Evolutionary conservation across 140 eudicot genomes (phyloP).

Genomic region (Cichorium intybus): DNA sequence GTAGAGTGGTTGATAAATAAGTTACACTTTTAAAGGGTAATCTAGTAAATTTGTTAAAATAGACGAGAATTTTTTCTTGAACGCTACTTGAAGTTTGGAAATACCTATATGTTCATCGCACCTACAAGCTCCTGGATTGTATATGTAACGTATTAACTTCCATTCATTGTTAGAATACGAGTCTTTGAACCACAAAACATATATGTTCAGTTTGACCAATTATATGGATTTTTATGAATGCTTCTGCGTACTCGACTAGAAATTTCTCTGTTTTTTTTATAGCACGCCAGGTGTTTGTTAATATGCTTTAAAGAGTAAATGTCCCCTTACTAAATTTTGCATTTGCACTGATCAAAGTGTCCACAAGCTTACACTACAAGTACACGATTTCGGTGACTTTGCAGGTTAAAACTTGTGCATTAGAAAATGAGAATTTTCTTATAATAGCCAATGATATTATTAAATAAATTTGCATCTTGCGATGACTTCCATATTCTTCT

Average conservation of each 20-base stretch:
- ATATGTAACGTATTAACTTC: too few species aligned
- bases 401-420: too few species aligned
- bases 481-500: constrained; percentile 25
- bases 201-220: not conserved
- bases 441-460: constrained; percentile 2
- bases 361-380: too few species aligned
- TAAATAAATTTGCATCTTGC: constrained; percentile 33
- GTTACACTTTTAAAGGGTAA: too few species aligned
- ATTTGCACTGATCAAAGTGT: not conserved
- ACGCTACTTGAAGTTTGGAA: too few species aligned
- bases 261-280: not conserved
- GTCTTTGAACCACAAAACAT: too few species aligned
- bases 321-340: not conserved
- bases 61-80: too few species aligned
- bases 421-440: not conserved
- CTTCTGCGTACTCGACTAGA: not conserved
- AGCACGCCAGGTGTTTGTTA: not conserved
- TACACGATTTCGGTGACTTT: not conserved
- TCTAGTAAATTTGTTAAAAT: too few species aligned
- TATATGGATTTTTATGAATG: not conserved
- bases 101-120: too few species aligned
- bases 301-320: not conserved
- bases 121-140: too few species aligned
- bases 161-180: too few species aligned
- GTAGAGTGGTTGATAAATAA: too few species aligned